Base-by-base conservation (phyloP, 257 asterid species). In the Schizonepeta tenuifolia region DNA sequence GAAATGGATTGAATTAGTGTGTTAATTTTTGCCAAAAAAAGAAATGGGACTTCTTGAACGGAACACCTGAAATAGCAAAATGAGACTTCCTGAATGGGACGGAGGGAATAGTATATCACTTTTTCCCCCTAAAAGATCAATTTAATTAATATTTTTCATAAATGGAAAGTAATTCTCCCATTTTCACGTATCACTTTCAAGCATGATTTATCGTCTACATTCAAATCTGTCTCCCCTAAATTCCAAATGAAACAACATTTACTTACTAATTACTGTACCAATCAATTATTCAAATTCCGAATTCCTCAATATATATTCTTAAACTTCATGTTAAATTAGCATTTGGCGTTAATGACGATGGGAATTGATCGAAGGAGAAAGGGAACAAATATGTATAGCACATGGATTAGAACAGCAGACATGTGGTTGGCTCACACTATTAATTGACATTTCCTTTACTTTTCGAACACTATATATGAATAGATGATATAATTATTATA, bases 321-420 rank as follows among this genome's bases (percentile, higher is more conserved):
- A 18, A 47, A 15, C 54, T 47, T 18, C 3, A n/a, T 50, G 13
- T 8, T 50, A 17, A 43, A 43, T 13, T 43, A 12, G n/a, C 2
- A 38, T 38, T 38, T 9, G 43, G 12, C 10, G 5, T 31, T 31
- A 31, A 31, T 31, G 36, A 2, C 3, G 24, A 62, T 40, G 33
- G 41, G n/a, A 26, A 70, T 36, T 53, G 61, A 65, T 54, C 9
- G 53, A 36, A 33, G 33, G 18, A 46, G 56, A 28, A 55, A 70
- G 64, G 56, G 65, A 21, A 57, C 81, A 71, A 71, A 56, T 74
- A 70, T 79, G 67, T 22, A 35, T 49, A 43, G 59, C 80, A 79
- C 80, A 79, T 79, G 83, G 78, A 43, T 58, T 26, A 58, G 55
- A 76, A 79, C 83, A 71, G 53, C 69, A 75, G 81, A 76, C 81